Percentiles rank a stretch among this genome's conserved stretches.
Evolutionary conservation across 1,284 basidiomycete genomes (phyloP).

Genomic region (Neotropicomus parvogracilis): DNA sequence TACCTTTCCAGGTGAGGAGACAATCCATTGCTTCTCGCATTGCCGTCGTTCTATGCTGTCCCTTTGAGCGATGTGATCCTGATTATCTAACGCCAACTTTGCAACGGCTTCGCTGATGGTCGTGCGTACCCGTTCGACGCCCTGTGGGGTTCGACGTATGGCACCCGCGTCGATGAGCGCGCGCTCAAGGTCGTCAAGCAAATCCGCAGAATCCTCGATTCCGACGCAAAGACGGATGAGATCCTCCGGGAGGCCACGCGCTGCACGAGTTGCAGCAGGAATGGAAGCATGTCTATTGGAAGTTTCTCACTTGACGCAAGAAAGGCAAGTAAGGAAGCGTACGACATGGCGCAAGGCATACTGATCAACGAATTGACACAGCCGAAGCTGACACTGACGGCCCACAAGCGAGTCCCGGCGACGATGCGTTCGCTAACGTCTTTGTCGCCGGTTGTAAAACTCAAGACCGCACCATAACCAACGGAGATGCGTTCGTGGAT

Average conservation of each 20-base stretch:
- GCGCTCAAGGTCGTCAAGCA: conserved; percentile 93
- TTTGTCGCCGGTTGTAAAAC: conserved; percentile 93
- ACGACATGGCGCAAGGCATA: conserved; percentile 99
- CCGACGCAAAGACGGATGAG: conserved; percentile 97
- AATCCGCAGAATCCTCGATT: conserved; percentile 92
- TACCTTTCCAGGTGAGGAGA: conserved; percentile 96
- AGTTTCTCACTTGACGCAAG: conserved; percentile 11
- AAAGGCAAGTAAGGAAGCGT: conserved; percentile 38
- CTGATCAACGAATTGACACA: conserved; percentile 98
- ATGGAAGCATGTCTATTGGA: conserved; percentile 88
- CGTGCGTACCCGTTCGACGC: conserved; percentile 37
- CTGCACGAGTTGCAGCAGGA: conserved; percentile 88
- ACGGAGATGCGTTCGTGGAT: conserved; percentile 86
- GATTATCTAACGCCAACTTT: conserved; percentile 49
- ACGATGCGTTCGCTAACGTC: conserved; percentile 90
- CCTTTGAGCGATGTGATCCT: conserved; percentile 16
- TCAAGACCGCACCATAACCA: conserved; percentile 92
- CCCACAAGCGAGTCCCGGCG: conserved; percentile 90
- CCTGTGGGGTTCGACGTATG: conserved; percentile 54
- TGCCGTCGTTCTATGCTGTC: conserved; percentile 1
- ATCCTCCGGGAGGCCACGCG: conserved; percentile 93
- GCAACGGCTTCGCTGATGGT: conserved; percentile 63
- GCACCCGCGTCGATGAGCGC: conserved; percentile 92
- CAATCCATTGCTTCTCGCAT: conserved; percentile 71
- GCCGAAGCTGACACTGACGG: conserved; percentile 97